Conservation (phyloP, 2,329 filamentous ascomycete genomes). For the Zymoseptoria brevis region DNA sequence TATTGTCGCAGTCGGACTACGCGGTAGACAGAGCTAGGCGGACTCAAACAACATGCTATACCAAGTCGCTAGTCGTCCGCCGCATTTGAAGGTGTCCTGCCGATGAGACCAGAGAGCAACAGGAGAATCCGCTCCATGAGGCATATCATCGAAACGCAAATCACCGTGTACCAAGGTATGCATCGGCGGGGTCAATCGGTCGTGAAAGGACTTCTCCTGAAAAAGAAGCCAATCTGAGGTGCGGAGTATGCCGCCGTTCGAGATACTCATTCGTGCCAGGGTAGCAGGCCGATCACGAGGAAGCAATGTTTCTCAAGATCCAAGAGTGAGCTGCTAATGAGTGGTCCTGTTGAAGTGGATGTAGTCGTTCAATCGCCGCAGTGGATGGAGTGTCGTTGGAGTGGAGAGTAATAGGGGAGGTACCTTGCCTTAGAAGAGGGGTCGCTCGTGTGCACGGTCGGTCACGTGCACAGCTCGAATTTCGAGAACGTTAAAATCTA, state of each 20-base stretch:
- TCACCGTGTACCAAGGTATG: not conserved
- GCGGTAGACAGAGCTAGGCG: not conserved
- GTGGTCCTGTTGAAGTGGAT: not conserved
- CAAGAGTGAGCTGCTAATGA: not conserved
- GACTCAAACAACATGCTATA: not conserved
- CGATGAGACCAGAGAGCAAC: not conserved
- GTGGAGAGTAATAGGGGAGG: not conserved
- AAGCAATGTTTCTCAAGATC: not conserved
- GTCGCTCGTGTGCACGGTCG: too few species aligned
- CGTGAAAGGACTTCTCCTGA: not conserved
- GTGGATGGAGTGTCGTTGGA: not conserved
- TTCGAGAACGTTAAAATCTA: too few species aligned
- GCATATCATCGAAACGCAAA: not conserved
- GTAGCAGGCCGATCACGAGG: too few species aligned
- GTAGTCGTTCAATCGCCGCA: not conserved
- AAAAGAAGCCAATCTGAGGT: not conserved
- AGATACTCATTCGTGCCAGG: too few species aligned
- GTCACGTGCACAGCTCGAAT: too few species aligned
- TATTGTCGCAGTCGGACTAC: not conserved
- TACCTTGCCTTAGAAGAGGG: not conserved
- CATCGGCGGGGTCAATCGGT: not conserved
- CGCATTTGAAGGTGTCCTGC: not conserved
- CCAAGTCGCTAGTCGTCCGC: not conserved
- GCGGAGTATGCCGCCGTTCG: not conserved
- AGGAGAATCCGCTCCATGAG: not conserved